Conservation (phyloP, 306 rosid genomes). For the Senna tora region DNA sequence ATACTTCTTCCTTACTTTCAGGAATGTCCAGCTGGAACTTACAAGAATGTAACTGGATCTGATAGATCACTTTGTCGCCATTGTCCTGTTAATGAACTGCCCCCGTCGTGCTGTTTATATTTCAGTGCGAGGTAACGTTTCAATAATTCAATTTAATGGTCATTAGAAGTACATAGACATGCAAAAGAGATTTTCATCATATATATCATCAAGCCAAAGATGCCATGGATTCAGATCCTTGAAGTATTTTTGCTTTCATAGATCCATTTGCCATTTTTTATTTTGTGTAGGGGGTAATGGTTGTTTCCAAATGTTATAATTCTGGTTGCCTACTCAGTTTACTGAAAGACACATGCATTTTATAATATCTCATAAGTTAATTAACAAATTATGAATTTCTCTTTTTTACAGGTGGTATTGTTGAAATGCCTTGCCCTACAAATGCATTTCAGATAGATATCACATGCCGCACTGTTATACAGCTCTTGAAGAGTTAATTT, state of each 20-base stretch:
- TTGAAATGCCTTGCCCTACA: conserved; percentile 90
- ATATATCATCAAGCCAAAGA: conserved; percentile 20
- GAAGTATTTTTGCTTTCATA: neutral
- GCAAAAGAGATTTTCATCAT: neutral
- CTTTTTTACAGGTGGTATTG: conserved; percentile 73
- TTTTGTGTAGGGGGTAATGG: neutral
- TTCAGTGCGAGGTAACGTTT: conserved; percentile 90
- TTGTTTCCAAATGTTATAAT: neutral
- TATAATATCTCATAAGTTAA: conserved; percentile 1
- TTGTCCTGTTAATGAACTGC: conserved; percentile 83
- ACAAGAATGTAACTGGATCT: conserved; percentile 86
- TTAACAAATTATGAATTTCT: conserved; percentile 25
- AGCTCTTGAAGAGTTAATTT: conserved; percentile 92
- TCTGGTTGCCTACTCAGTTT: neutral
- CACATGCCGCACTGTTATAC: conserved; percentile 97
- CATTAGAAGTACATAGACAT: conserved; percentile 26
- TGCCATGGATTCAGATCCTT: neutral
- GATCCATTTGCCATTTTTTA: neutral
- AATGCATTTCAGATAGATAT: conserved; percentile 92
- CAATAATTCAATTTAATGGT: conserved; percentile 33
- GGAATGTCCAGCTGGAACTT: conserved; percentile 98
- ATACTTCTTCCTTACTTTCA: conserved; percentile 46
- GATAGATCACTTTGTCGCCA: conserved; percentile 72
- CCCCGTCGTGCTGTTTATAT: conserved; percentile 78
- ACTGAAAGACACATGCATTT: neutral